phyloP scores from a whole-genome alignment of 208 protist species.

The Crithidia brevicula region DNA sequence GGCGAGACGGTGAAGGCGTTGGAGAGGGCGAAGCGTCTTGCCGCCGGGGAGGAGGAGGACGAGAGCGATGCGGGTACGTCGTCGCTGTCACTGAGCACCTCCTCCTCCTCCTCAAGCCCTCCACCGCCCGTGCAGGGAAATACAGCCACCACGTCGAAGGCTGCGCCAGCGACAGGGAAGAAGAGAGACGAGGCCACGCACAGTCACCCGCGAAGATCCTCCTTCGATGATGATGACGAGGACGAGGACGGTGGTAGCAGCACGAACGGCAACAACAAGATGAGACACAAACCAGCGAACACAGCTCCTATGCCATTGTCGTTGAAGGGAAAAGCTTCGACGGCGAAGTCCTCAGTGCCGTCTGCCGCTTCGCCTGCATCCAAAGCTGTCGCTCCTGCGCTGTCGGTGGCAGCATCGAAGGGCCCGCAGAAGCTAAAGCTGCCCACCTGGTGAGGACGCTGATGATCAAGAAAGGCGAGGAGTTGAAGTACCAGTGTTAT shows the following conservation, averaged over 20 bases:
- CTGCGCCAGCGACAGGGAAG: neutral
- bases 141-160: neutral
- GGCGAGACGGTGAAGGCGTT: neutral
- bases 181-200: neutral
- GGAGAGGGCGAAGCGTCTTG: neutral
- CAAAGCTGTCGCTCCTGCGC: neutral
- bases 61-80: conserved; percentile 19
- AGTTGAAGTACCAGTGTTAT: too few relatives aligned
- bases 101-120: neutral
- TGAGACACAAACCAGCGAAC: neutral
- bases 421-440: conserved; percentile 30
- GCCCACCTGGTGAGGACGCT: conserved; percentile 39
- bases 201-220: conserved; percentile 22
- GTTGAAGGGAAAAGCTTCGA: neutral
- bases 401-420: neutral
- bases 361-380: neutral
- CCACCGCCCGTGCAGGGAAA: neutral
- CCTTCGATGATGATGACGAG: conserved; percentile 49
- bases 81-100: conserved; percentile 25
- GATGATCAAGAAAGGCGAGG: too few relatives aligned
- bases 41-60: neutral
- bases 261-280: neutral
- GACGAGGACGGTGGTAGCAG: neutral
- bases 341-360: neutral
- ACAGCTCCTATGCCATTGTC: neutral